Percentiles rank a stretch among this genome's conserved stretches.
Conservation (phyloP, 1,139 yeast species). For the Casaregolazyma suthepensis region DNA sequence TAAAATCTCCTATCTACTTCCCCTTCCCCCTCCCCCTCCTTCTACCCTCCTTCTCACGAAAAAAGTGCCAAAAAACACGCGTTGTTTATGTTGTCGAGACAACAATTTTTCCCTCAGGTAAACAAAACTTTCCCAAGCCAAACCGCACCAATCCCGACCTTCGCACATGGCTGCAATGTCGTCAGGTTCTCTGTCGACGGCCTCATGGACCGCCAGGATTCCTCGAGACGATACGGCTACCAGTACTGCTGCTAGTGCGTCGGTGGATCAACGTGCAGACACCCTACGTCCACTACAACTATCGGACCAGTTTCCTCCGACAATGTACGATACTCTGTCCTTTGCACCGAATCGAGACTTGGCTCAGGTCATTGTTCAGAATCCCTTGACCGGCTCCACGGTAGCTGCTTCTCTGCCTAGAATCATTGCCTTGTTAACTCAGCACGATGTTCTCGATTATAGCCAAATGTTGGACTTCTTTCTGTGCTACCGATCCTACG, state of each 20-base stretch:
- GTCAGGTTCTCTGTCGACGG: slow-evolving; percentile 7
- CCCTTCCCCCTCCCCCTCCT: background rate
- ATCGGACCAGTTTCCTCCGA: slow-evolving; percentile 10
- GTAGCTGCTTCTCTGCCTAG: slow-evolving; percentile 17
- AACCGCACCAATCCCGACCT: background rate
- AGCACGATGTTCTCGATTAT: slow-evolving; percentile 75
- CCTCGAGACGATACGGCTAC: slow-evolving; percentile 1
- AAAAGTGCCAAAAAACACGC: background rate
- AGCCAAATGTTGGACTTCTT: slow-evolving; percentile 77
- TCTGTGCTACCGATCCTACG: slow-evolving; percentile 70
- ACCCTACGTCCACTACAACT: slow-evolving; percentile 1
- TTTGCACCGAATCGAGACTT: slow-evolving; percentile 15
- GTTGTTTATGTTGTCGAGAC: background rate
- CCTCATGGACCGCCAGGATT: slow-evolving; percentile 3
- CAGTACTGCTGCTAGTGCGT: slow-evolving; percentile 1
- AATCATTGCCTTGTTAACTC: slow-evolving; percentile 65
- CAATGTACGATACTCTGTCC: slow-evolving; percentile 15
- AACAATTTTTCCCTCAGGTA: background rate
- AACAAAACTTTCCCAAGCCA: background rate
- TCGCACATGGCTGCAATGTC: slow-evolving; percentile 3
- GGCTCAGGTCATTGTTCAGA: slow-evolving; percentile 9
- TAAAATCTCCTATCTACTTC: background rate
- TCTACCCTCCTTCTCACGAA: background rate
- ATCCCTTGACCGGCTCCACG: slow-evolving; percentile 7
- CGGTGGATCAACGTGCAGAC: background rate